Evolutionary conservation across 2,329 filamentous ascomycete species (phyloP).

Genomic region (Clarireedia homoeocarpa): DNA sequence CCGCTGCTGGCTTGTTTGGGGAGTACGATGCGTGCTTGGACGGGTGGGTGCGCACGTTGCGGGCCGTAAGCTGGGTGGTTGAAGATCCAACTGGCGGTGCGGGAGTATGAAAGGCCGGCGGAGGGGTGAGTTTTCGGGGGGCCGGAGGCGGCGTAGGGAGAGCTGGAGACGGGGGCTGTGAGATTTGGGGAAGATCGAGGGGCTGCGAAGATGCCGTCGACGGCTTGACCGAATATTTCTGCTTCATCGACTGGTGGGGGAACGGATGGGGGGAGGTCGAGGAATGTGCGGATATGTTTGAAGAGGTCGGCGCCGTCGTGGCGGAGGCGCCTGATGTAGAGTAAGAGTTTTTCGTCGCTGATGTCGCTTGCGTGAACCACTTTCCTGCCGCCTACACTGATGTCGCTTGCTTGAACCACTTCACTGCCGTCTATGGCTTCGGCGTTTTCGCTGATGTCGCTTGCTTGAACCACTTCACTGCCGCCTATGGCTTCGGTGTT

Average conservation of each 20-base stretch:
- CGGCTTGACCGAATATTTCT: background rate
- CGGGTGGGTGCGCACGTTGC: slow-evolving; percentile 41
- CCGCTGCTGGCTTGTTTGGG: slow-evolving; percentile 33
- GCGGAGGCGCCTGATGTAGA: slow-evolving; percentile 46
- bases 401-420: no score
- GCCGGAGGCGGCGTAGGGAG: slow-evolving; percentile 37
- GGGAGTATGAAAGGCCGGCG: slow-evolving; percentile 54
- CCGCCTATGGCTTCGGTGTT: background rate
- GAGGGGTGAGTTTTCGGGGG: slow-evolving; percentile 57
- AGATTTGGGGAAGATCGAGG: background rate
- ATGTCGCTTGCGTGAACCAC: slow-evolving; percentile 34
- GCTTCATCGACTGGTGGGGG: background rate
- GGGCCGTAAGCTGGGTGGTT: slow-evolving; percentile 57
- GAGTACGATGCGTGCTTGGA: slow-evolving; percentile 49
- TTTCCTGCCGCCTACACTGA: background rate
- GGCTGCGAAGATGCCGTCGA: background rate
- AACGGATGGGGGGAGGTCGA: slow-evolving; percentile 42
- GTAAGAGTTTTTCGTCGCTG: slow-evolving; percentile 42
- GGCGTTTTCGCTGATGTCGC: no score
- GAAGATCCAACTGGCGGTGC: slow-evolving; percentile 43
- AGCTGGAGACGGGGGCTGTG: slow-evolving; percentile 20
- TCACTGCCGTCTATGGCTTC: slow-evolving; percentile 8
- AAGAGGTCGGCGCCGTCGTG: slow-evolving; percentile 43
- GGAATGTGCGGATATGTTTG: slow-evolving; percentile 48
- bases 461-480: no score